Conservation (phyloP, 2,329 filamentous ascomycete species). For the Chaetoscypha palmicola region DNA sequence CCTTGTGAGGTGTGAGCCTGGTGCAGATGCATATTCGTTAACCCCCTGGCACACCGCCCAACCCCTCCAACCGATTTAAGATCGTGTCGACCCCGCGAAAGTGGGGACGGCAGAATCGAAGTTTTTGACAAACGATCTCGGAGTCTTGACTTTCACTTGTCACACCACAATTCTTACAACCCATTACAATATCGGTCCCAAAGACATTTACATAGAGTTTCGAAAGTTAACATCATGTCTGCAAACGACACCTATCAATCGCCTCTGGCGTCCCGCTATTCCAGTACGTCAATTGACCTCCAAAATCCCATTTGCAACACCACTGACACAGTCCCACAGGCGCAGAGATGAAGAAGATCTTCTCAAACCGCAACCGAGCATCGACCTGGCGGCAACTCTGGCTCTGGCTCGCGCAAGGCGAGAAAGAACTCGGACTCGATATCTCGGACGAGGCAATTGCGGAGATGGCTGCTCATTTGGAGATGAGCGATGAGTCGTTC, state of each 20-base stretch:
- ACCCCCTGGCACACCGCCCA: too few species aligned
- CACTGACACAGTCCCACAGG: conserved; percentile 6
- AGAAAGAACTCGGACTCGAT: conserved; percentile 71
- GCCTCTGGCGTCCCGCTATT: conserved; percentile 65
- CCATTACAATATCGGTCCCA: too few species aligned
- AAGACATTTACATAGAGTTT: too few species aligned
- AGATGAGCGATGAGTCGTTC: conserved; percentile 70
- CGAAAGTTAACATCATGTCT: conserved; percentile 26
- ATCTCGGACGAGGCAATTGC: conserved; percentile 69
- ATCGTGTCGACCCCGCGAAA: too few species aligned
- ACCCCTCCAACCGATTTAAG: too few species aligned
- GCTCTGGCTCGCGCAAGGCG: conserved; percentile 73
- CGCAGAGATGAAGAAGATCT: conserved; percentile 68
- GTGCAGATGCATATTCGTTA: too few species aligned
- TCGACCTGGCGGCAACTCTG: conserved; percentile 68
- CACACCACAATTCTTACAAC: too few species aligned
- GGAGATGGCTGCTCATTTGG: conserved; percentile 64
- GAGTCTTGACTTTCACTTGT: too few species aligned
- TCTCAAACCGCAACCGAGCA: conserved; percentile 67
- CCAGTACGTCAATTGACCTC: conserved; percentile 30
- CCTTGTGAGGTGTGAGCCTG: too few species aligned
- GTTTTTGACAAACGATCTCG: too few species aligned
- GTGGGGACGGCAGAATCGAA: too few species aligned
- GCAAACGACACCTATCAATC: conserved; percentile 55
- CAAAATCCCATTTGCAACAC: conserved; percentile 13